A percentile compares a stretch with the other conserved stretches of the same genome.
Evolutionary conservation across 768 basidiomycete species (phyloP).

Genomic region (Strobilomyces confusus): DNA sequence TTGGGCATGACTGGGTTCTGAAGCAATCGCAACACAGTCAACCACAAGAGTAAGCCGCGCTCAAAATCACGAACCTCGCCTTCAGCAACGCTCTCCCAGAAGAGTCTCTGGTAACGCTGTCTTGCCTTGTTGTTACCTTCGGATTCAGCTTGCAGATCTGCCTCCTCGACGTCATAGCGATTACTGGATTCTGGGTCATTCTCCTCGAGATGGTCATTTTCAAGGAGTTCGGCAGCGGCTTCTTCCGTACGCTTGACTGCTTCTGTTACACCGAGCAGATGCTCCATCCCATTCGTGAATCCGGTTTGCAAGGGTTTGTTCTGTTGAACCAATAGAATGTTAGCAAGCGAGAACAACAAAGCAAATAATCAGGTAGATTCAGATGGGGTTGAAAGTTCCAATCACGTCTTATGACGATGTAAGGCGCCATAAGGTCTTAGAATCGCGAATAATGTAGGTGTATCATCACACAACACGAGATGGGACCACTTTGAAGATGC

Average conservation of each 20-base stretch:
- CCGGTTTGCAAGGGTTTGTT: conserved; percentile 70
- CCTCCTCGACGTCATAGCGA: conserved; percentile 51
- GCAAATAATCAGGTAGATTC: conserved; percentile 28
- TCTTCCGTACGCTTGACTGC: conserved; percentile 13
- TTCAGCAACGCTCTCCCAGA: conserved; percentile 78
- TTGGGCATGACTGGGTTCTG: conserved; percentile 63
- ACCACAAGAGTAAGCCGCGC: background rate
- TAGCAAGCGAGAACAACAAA: background rate
- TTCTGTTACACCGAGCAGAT: conserved; percentile 55
- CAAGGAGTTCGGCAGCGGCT: conserved; percentile 4
- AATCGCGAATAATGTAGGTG: conserved; percentile 64
- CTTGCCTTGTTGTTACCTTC: conserved; percentile 54
- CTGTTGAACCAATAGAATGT: conserved; percentile 32
- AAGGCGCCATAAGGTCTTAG: conserved; percentile 59
- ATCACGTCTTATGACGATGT: conserved; percentile 56
- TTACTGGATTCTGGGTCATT: background rate
- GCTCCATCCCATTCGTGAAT: conserved; percentile 80
- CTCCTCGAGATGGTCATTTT: conserved; percentile 4
- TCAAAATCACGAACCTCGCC: conserved; percentile 47
- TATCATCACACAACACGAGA: conserved; percentile 43
- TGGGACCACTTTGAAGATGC: conserved; percentile 6
- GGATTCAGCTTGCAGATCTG: conserved; percentile 57
- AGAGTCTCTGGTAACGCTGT: conserved; percentile 64
- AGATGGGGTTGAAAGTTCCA: conserved; percentile 74
- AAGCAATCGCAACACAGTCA: background rate